Evolutionary conservation across 2,329 filamentous ascomycete species (phyloP), one percentile per base, ranked within the genome.

Genomic region (Colletotrichum lini): DNA sequence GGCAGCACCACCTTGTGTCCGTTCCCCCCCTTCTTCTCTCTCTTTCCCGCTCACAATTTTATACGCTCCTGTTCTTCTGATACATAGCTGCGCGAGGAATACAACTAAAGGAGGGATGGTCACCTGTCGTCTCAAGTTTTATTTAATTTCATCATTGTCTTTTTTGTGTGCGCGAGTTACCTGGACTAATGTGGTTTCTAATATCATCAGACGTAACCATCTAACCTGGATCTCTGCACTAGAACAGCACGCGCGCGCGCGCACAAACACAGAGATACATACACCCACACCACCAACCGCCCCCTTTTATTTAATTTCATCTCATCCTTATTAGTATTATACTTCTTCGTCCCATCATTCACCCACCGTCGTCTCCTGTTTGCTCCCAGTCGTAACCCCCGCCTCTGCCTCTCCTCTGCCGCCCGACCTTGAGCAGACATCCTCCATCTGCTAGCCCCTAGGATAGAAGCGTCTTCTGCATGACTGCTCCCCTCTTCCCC

Each of bases 201-300:
- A 44, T 58, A 63, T 62, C 57, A 63, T 62, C 57, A 68, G 57
- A 54, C 57, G 68, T 44, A 58, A 45, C 64, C 50, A 70, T 56
- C 67, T 57, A 70, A 50, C 50, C 40, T 44, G 23, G 54, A 53
- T 58, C 42, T 67, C 53, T 30, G 64, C 68, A 67, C 45, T 49
- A 68, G 64, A 58, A 71, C 23, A 67, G 35, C 13, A 60, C 44
- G 21, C 16, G 18, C 44, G 12, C 44, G 12, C 45, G 16, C 59
- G 35, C 59, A 62, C 30, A 52, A 42, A 52, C 59, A 52, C 38
- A 61, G 10, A 54, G 2, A 16, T n/a, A 23, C n/a, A 21, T 38
- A 50, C 59, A 40, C 38, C 38, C 47, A 63, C 60, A 30, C 47
- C 60, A 63, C 47, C 23, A 53, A 63, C 49, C 49, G 26, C 35